Conservation (phyloP, 306 rosid genomes). For the Cucurbita ficifolia region DNA sequence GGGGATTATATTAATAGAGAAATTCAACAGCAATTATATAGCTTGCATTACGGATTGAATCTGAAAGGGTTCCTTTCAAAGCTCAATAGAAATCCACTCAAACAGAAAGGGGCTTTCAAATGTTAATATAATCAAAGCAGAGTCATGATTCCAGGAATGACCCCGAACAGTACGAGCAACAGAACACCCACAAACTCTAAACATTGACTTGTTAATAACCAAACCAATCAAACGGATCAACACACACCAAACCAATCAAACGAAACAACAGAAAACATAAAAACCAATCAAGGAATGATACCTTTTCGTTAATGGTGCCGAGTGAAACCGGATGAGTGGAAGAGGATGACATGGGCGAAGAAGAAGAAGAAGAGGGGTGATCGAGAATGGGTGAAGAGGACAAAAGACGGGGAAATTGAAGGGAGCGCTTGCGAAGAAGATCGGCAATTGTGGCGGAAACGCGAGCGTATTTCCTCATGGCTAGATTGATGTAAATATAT, state of each 20-base stretch:
- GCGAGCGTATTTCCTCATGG: constrained; percentile 66
- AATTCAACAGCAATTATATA: no score
- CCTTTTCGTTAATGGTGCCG: constrained; percentile 69
- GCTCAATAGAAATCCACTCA: background rate
- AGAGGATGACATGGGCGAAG: constrained; percentile 28
- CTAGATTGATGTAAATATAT: background rate
- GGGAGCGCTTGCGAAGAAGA: constrained; percentile 28
- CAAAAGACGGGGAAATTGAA: constrained; percentile 22
- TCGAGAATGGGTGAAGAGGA: constrained; percentile 15
- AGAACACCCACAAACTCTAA: background rate
- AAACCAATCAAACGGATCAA: background rate
- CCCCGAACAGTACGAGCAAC: background rate
- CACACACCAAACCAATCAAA: background rate
- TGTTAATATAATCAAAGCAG: background rate
- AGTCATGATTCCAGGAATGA: background rate
- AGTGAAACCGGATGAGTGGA: constrained; percentile 28
- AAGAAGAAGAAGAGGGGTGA: constrained; percentile 10
- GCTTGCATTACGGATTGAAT: background rate
- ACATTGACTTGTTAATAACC: background rate
- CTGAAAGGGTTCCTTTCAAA: background rate
- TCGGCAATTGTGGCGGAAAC: constrained; percentile 12
- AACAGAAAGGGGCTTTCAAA: background rate
- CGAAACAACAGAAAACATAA: background rate
- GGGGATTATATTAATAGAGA: background rate
- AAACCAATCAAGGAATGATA: background rate